A percentile compares a stretch with the other conserved stretches of the same genome.
Evolutionary conservation across 495 filamentous ascomycete species (phyloP).

Genomic region (Penicillium lividum): DNA sequence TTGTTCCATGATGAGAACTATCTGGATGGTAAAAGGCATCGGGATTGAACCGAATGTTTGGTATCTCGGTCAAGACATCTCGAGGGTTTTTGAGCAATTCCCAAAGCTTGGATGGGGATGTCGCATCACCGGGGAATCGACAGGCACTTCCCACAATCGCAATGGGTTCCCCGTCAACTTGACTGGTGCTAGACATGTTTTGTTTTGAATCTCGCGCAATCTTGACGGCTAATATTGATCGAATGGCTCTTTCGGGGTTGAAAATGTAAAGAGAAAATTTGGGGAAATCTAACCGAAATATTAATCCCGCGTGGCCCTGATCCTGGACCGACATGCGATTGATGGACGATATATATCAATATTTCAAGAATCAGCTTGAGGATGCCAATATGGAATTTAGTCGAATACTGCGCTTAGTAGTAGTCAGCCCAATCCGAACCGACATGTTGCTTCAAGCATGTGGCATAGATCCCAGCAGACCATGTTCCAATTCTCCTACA

Average conservation of each 20-base stretch:
- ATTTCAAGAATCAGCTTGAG: background rate
- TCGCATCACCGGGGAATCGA: conserved; percentile 53
- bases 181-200: conserved; percentile 13
- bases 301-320: background rate
- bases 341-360: background rate
- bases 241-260: background rate
- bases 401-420: conserved; percentile 4
- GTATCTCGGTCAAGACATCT: conserved; percentile 39
- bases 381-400: background rate
- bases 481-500: background rate
- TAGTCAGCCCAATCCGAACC: background rate
- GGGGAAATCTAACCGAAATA: background rate
- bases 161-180: conserved; percentile 34
- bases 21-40: conserved; percentile 41
- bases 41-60: conserved; percentile 40
- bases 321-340: background rate
- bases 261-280: background rate
- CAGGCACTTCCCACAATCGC: conserved; percentile 52
- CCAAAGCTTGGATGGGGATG: conserved; percentile 38
- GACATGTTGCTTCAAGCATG: background rate
- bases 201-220: conserved; percentile 5
- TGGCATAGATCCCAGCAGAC: conserved; percentile 11
- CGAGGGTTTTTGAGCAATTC: conserved; percentile 34
- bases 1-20: conserved; percentile 36
- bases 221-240: conserved; percentile 3